These are phyloP conservation scores for Conticribra guillardii DNA, from an alignment of 108 stramenopile species.

Conservation along the genomic window DNA sequence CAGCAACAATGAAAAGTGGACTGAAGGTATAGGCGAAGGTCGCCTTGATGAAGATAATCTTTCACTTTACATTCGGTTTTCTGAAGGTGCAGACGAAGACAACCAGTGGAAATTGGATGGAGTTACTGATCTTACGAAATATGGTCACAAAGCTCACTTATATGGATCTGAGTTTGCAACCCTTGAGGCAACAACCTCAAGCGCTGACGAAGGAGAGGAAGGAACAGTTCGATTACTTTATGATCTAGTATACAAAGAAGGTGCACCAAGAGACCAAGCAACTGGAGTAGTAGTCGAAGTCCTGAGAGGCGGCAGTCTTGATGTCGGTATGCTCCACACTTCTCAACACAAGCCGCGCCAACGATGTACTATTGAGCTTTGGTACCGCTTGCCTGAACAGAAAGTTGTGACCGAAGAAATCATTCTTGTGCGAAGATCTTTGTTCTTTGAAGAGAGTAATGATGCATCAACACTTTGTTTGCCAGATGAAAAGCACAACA, in stretches of 20 bases:
- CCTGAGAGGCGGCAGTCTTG: conserved; percentile 75
- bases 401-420: conserved; percentile 60
- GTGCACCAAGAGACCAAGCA: conserved; percentile 53
- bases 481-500: conserved; percentile 57
- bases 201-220: conserved; percentile 87
- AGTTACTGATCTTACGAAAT: conserved; percentile 72
- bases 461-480: conserved; percentile 70
- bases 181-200: conserved; percentile 70
- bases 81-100: conserved; percentile 86
- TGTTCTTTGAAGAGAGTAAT: conserved; percentile 49
- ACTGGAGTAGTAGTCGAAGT: conserved; percentile 69
- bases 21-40: conserved; percentile 85
- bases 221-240: conserved; percentile 84
- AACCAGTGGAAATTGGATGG: conserved; percentile 72
- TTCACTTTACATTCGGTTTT: conserved; percentile 81
- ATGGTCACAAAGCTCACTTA: conserved; percentile 58
- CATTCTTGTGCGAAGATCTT: conserved; percentile 67
- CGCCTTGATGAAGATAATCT: conserved; percentile 88
- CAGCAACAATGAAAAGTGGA: conserved; percentile 56
- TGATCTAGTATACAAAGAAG: conserved; percentile 79
- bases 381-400: conserved; percentile 74
- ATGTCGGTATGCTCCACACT: conserved; percentile 83
- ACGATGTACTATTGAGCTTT: conserved; percentile 82
- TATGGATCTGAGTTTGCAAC: conserved; percentile 57
- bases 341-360: conserved; percentile 61